phyloP scores from a whole-genome alignment of 2,329 filamentous ascomycete genomes.

The Chaetomium globosum region DNA sequence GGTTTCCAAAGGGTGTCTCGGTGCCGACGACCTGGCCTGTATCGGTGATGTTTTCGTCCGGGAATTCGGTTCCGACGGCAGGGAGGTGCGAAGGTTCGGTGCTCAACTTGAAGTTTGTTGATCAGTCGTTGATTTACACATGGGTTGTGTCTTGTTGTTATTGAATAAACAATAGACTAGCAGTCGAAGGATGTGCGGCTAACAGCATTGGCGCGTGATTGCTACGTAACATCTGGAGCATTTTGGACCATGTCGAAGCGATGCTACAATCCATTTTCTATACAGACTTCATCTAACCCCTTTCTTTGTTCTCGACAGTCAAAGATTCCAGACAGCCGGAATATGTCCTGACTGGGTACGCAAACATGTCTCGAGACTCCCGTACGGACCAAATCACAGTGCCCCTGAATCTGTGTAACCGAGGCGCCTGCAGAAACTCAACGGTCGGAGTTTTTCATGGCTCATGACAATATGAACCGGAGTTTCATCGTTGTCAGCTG shows the following conservation, averaged over 20 bases:
- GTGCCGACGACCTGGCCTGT: slow-evolving; percentile 20
- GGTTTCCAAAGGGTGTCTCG: slow-evolving; percentile 16
- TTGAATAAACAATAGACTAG: background rate
- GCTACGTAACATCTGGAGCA: slow-evolving; percentile 22
- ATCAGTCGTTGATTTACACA: background rate
- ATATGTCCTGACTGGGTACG: background rate
- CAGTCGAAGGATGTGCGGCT: background rate
- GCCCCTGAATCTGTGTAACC: slow-evolving; percentile 20
- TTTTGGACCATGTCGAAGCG: slow-evolving; percentile 1
- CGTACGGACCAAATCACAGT: too few relatives aligned
- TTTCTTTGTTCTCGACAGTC: background rate
- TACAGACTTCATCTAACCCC: background rate
- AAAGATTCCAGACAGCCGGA: background rate
- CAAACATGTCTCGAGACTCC: background rate
- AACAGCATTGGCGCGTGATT: slow-evolving; percentile 3
- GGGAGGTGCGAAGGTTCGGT: background rate
- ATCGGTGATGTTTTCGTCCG: slow-evolving; percentile 13
- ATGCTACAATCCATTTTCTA: slow-evolving; percentile 13
- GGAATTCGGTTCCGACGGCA: background rate
- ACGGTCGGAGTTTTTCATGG: slow-evolving; percentile 15
- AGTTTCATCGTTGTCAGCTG: background rate
- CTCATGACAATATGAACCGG: slow-evolving; percentile 4
- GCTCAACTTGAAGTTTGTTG: background rate
- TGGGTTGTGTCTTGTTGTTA: background rate
- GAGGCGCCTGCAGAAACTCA: slow-evolving; percentile 22